phyloP scores from a whole-genome alignment of 1,284 basidiomycete species.

The Polyporus tsugae region DNA sequence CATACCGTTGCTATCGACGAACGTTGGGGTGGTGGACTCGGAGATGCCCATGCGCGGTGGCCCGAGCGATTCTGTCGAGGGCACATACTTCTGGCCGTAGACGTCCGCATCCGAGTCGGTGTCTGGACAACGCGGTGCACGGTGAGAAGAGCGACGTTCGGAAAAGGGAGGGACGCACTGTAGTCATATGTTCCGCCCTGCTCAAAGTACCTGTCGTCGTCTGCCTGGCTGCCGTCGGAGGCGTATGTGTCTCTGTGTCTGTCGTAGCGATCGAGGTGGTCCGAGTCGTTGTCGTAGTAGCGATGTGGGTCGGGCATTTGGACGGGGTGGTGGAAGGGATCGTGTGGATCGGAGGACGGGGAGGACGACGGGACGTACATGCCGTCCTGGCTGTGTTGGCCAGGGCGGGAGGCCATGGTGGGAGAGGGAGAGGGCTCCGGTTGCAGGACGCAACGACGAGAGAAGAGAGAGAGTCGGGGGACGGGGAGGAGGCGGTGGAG shows the following conservation, averaged over 20 bases:
- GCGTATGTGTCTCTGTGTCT: conserved; percentile 68
- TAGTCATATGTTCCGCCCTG: conserved; percentile 69
- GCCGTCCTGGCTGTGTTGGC: conserved; percentile 43
- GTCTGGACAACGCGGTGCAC: conserved; percentile 62
- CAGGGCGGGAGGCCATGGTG: conserved; percentile 42
- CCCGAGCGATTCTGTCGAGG: conserved; percentile 76
- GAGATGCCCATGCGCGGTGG: conserved; percentile 65
- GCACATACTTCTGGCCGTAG: conserved; percentile 71
- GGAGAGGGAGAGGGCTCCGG: conserved; percentile 28
- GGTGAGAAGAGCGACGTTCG: conserved; percentile 33
- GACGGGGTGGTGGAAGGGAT: conserved; percentile 56
- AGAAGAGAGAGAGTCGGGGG: conserved; percentile 5
- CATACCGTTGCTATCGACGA: conserved; percentile 59
- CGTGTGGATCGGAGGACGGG: conserved; percentile 47
- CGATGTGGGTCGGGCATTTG: conserved; percentile 47
- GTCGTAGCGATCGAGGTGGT: conserved; percentile 64
- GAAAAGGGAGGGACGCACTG: conserved; percentile 40
- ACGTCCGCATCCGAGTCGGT: conserved; percentile 81
- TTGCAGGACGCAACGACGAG: conserved; percentile 29
- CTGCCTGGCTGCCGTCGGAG: conserved; percentile 74
- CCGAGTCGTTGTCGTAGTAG: conserved; percentile 83
- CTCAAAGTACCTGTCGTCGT: conserved; percentile 71
- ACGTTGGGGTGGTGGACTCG: conserved; percentile 70
- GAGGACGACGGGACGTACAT: conserved; percentile 44
- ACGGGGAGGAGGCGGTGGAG: conserved; percentile 16